Conservation (phyloP, 257 asterid genomes). For the Primulina tabacum region DNA sequence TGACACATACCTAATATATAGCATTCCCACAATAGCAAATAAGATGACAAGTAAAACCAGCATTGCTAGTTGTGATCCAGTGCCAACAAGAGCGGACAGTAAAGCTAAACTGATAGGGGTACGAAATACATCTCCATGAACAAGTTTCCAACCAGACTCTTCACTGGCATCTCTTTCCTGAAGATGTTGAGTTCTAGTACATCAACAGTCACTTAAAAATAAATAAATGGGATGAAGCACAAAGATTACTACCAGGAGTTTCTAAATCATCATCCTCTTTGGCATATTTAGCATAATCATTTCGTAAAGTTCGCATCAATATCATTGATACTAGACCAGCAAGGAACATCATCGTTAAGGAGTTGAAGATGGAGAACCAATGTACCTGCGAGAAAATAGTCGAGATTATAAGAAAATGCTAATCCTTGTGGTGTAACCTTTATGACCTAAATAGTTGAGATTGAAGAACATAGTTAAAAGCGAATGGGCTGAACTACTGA, state of each 20-base stretch:
- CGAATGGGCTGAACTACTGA: not conserved
- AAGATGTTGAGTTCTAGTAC: slow-evolving; percentile 16
- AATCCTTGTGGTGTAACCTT: not conserved
- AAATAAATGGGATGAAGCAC: not conserved
- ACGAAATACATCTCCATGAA: slow-evolving; percentile 64
- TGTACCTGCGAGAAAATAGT: slow-evolving; percentile 43
- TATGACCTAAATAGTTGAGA: not conserved
- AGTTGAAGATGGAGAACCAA: slow-evolving; percentile 64
- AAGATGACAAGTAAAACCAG: slow-evolving; percentile 56
- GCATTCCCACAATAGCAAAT: slow-evolving; percentile 55
- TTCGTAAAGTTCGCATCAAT: slow-evolving; percentile 58
- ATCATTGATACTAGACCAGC: slow-evolving; percentile 66
- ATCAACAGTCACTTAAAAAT: not conserved
- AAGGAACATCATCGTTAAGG: slow-evolving; percentile 68
- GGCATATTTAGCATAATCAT: slow-evolving; percentile 67
- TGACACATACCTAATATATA: slow-evolving; percentile 51
- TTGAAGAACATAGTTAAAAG: not conserved
- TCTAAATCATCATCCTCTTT: slow-evolving; percentile 66
- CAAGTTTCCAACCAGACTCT: slow-evolving; percentile 73
- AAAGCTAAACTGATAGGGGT: slow-evolving; percentile 43
- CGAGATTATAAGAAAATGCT: not conserved
- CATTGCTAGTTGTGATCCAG: slow-evolving; percentile 56
- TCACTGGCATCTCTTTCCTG: slow-evolving; percentile 66
- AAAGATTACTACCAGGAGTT: slow-evolving; percentile 41
- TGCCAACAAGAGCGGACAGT: slow-evolving; percentile 61